These are phyloP conservation scores for Termitomyces sp. DNA, from an alignment of 768 basidiomycete species.

Conservation along the genomic window DNA sequence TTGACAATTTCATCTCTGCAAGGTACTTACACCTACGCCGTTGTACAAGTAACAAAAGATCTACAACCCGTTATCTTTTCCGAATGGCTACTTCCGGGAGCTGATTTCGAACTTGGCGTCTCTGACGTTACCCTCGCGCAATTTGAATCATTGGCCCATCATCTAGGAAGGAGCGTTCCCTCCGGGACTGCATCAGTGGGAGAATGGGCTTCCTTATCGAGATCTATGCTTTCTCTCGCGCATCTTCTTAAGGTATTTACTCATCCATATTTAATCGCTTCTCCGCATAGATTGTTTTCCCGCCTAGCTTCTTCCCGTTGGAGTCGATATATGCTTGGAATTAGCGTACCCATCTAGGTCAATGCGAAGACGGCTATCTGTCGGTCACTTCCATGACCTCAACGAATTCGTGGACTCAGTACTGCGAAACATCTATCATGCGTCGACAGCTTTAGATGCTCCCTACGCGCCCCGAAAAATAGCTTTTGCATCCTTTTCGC, in stretches of 20 bases:
- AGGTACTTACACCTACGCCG: constrained; percentile 83
- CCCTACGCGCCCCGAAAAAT: constrained; percentile 68
- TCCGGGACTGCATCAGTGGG: constrained; percentile 23
- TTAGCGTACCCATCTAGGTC: constrained; percentile 68
- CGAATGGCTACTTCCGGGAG: constrained; percentile 72
- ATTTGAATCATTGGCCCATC: constrained; percentile 64
- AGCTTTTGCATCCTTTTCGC: constrained; percentile 90
- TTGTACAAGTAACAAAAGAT: constrained; percentile 92
- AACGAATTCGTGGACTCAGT: constrained; percentile 86
- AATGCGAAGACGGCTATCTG: constrained; percentile 40
- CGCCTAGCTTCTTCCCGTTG: constrained; percentile 53
- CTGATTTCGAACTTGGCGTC: constrained; percentile 74
- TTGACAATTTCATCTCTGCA: constrained; percentile 87
- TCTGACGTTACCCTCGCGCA: constrained; percentile 83
- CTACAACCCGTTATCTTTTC: constrained; percentile 83
- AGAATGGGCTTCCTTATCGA: constrained; percentile 50
- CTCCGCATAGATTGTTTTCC: constrained; percentile 4
- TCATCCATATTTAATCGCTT: neutral
- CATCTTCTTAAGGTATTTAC: constrained; percentile 65
- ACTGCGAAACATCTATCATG: constrained; percentile 78
- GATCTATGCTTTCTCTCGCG: constrained; percentile 69
- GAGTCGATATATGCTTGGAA: constrained; percentile 79
- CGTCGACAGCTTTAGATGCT: constrained; percentile 50
- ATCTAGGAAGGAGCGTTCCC: constrained; percentile 44
- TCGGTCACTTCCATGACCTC: constrained; percentile 60